phyloP scores from a whole-genome alignment of 345 rosid species.

The Populus alba region DNA sequence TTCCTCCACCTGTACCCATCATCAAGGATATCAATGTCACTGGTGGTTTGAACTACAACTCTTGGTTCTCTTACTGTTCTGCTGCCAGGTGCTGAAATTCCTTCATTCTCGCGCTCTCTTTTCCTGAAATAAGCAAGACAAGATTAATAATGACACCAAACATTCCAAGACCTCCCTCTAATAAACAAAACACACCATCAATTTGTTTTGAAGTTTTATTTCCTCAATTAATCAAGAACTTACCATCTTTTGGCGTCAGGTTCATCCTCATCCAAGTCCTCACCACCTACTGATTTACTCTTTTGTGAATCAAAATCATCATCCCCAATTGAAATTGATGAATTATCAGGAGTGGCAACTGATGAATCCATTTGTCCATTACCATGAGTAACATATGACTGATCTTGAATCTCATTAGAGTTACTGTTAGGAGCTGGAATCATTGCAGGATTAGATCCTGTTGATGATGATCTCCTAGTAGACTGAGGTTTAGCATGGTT shows the following conservation, averaged over 20 bases:
- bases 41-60: constrained; percentile 90
- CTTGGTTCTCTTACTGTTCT: constrained; percentile 82
- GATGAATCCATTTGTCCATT: constrained; percentile 46
- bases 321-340: constrained; percentile 67
- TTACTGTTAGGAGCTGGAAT: constrained; percentile 32
- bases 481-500: constrained; percentile 86
- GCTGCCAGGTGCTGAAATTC: constrained; percentile 68
- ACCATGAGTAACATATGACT: constrained; percentile 36
- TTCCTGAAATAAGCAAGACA: constrained; percentile 44
- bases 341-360: constrained; percentile 51
- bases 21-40: constrained; percentile 88
- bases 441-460: constrained; percentile 33
- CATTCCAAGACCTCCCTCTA: neutral
- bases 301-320: constrained; percentile 72
- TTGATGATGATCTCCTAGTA: constrained; percentile 58
- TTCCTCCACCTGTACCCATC: constrained; percentile 98
- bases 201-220: neutral
- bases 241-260: constrained; percentile 87
- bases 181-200: neutral
- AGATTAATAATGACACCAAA: neutral
- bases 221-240: neutral
- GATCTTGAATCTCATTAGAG: constrained; percentile 47
- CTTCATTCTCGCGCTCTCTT: constrained; percentile 72
- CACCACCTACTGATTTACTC: constrained; percentile 54
- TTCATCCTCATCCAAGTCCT: constrained; percentile 74